Base-by-base conservation (phyloP, 441 rosid genomes). In the Pelargonium australe region DNA sequence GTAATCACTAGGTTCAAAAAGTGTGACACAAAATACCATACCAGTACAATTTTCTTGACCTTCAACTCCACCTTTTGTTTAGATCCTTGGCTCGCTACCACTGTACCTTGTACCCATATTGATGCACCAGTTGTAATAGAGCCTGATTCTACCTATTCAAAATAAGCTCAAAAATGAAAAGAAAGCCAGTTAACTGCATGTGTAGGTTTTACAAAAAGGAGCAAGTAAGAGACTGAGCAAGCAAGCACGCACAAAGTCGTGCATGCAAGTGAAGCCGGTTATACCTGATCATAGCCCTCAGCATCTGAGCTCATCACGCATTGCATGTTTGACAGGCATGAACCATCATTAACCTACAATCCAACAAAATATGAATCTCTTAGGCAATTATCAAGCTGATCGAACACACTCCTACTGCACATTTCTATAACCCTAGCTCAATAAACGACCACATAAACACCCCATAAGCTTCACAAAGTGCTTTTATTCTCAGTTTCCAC, bases 251-350 rank as follows among this genome's bases (percentile, higher is more conserved):
- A 34, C 37, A 34, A 34, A 34, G 5, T 34, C 37, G 37, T 34
- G 37, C 37, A 34, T 34, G 37, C 37, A 34, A 34, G 37, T 34
- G 37, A 34, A 34, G 6, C 5, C 5, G 37, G 37, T 34, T 34
- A 34, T 34, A 94, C 97, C 96, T 89, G 92, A 83, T 91, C 94
- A 74, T 86, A 34, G 37, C 37, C 37, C 37, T 34, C 37, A 4
- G 37, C 37, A 34, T 34, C 37, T 4, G 37, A 73, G 65, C 73
- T 83, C 89, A 94, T 68, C 64, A 91, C 97, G 70, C 97, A 91
- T 89, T 94, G 99, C 96, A 94, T 84, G 68, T 87, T 94, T 1
- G 97, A 89, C 69, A 94, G 80, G 79, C 96, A 91, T 1, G 99
- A 91, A 55, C 98, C 97, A 79, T 94, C 99, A 68, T 91, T 94